A percentile compares a stretch with the other conserved stretches of the same genome.
Conservation (phyloP, 2,329 filamentous ascomycete genomes). For the Parafenestella ontariensis region DNA sequence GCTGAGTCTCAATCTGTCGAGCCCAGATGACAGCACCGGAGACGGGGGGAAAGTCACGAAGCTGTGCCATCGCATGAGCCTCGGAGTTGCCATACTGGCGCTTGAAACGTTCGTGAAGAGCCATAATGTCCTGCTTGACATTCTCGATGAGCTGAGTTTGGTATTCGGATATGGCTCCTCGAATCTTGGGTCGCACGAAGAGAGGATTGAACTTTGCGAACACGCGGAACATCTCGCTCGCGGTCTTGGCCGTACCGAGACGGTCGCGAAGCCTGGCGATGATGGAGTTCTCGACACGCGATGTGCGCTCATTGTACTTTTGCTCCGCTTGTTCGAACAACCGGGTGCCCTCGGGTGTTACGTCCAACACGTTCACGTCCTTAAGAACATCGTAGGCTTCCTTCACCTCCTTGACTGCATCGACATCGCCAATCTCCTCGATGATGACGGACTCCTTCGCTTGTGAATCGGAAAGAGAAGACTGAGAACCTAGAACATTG, state of each 20-base stretch:
- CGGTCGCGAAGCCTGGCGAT: conserved; percentile 93
- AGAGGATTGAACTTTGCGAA: conserved; percentile 99
- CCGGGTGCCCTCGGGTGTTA: conserved; percentile 86
- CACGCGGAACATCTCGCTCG: conserved; percentile 99
- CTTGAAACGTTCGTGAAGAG: conserved; percentile 95
- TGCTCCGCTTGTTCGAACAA: conserved; percentile 94
- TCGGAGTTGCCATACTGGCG: conserved; percentile 98
- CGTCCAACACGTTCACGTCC: conserved; percentile 94
- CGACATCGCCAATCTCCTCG: conserved; percentile 95
- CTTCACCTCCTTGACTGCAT: conserved; percentile 94
- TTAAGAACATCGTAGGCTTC: conserved; percentile 94
- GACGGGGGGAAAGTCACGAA: conserved; percentile 93
- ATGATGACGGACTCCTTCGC: conserved; percentile 67
- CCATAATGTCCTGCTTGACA: conserved; percentile 93
- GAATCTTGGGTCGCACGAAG: conserved; percentile 98
- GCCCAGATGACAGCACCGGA: conserved; percentile 98
- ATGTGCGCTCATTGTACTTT: conserved; percentile 95
- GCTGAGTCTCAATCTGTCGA: conserved; percentile 92
- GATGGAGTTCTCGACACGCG: conserved; percentile 97
- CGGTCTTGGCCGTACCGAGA: conserved; percentile 92
- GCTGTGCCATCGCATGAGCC: conserved; percentile 95
- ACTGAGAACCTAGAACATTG: conserved; percentile 82
- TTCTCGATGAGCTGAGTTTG: conserved; percentile 98
- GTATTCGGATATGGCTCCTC: conserved; percentile 96
- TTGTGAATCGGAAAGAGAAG: conserved; percentile 51